phyloP scores from a whole-genome alignment of 768 basidiomycete species.

The Tephrocybe sp. region DNA sequence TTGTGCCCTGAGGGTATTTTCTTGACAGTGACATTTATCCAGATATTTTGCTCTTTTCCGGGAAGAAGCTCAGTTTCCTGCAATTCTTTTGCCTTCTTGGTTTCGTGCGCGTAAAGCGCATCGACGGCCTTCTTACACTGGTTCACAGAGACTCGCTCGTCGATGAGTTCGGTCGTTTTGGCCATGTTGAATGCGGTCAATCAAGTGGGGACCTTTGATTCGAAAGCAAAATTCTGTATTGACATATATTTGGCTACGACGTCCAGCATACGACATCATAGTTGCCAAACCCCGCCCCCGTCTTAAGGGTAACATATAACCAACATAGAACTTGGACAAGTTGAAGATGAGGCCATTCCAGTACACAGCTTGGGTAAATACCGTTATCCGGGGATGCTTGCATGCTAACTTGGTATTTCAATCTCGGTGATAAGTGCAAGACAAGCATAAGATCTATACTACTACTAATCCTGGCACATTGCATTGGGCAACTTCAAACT shows the following conservation, averaged over 20 bases:
- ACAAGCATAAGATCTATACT: too few relatives aligned
- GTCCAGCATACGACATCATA: too few relatives aligned
- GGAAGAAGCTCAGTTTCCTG: slow-evolving; percentile 76
- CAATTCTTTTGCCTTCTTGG: slow-evolving; percentile 59
- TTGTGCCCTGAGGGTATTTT: slow-evolving; percentile 71
- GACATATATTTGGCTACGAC: slow-evolving; percentile 16
- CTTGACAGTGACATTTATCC: slow-evolving; percentile 89
- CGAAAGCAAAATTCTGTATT: slow-evolving; percentile 17
- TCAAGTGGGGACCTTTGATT: neutral
- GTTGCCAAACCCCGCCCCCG: too few relatives aligned
- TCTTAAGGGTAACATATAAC: too few relatives aligned
- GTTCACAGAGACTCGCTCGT: slow-evolving; percentile 61
- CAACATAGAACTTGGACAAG: too few relatives aligned
- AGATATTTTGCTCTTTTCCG: slow-evolving; percentile 81
- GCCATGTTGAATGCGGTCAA: slow-evolving; percentile 32
- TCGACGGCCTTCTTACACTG: slow-evolving; percentile 82
- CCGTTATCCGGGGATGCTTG: too few relatives aligned
- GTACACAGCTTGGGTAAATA: too few relatives aligned
- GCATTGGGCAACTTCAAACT: too few relatives aligned
- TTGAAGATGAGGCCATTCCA: too few relatives aligned
- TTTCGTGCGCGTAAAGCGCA: slow-evolving; percentile 73
- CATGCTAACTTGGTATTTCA: too few relatives aligned
- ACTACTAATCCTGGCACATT: too few relatives aligned
- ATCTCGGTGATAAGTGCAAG: too few relatives aligned
- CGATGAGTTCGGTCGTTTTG: slow-evolving; percentile 59